A percentile compares a stretch with the other conserved stretches of the same genome.
These are phyloP conservation scores for Macrolepiota fuliginosa DNA, from an alignment of 768 basidiomycete genomes.

Conservation along the genomic window DNA sequence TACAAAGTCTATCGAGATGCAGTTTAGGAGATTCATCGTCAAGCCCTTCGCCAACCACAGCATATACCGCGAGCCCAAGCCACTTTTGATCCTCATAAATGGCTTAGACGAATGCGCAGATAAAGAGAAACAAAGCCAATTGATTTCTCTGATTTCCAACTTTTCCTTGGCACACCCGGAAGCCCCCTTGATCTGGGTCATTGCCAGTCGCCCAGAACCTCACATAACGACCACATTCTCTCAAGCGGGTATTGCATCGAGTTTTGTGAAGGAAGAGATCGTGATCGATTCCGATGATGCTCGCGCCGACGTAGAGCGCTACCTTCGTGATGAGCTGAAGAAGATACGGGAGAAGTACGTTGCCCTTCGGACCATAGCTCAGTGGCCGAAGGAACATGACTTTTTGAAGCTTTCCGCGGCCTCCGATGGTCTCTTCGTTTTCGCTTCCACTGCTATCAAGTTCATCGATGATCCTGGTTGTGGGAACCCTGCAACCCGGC, in stretches of 20 bases:
- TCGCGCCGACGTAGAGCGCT: background rate
- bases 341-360: background rate
- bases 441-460: background rate
- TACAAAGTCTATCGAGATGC: slow-evolving; percentile 7
- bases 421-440: background rate
- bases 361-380: background rate
- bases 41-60: slow-evolving; percentile 7
- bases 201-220: slow-evolving; percentile 6
- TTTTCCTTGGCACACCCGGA: background rate
- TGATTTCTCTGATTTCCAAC: background rate
- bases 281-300: background rate
- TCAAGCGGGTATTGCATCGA: background rate
- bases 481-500: background rate
- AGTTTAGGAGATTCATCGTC: slow-evolving; percentile 15
- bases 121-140: background rate
- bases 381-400: background rate
- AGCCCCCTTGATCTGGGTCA: background rate
- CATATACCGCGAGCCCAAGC: background rate
- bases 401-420: background rate
- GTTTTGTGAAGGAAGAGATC: background rate
- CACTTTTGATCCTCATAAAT: background rate
- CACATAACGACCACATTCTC: background rate
- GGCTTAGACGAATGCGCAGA: background rate
- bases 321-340: background rate
- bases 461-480: background rate